Base-by-base conservation (phyloP, 495 filamentous ascomycete species). In the Cercophora sp. region DNA sequence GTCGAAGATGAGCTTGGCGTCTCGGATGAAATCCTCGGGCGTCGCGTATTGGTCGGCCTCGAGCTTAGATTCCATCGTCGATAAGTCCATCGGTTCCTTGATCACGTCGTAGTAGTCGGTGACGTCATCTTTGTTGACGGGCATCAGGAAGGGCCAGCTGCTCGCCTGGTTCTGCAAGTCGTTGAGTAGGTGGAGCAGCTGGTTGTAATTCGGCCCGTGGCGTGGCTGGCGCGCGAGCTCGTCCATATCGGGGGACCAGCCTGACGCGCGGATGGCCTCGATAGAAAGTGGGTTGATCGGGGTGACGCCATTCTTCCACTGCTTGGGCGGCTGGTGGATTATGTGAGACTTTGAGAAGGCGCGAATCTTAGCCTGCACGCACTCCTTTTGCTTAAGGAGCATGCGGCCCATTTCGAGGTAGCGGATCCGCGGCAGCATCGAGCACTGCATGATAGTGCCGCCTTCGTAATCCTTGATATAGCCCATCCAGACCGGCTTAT, bases 391-490 rank as follows among this genome's bases (percentile, higher is more conserved):
- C 70, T 97, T 97, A 34, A 95, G 77, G 2, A 98, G 79, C 93
- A 97, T 96, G 50, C 91, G 86, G n/a, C 87, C 85, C 63, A 82
- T 78, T 69, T 98, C 93, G 1, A 98, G 83, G 68, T 97, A 98
- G 47, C 94, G 88, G 48, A 96, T 91, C 54, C 83, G 85, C 2
- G 93, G 93, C 23, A 98, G 79, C 93, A 98, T 97, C 40, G 86
- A 87, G 68, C 93, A 98, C 70, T 98, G 93, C 93, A 98, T 98
- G 57, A 98, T 96, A 0, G 93, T 98, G 36, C 93, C 93, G 24
- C 93, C 93, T 72, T 98, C 93, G 69, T 98, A 98, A 69, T 98
- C 93, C 70, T 98, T 98, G 68, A 98, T 98, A 64, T 96, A 98
- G 24, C 93, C 93, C 94, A 97, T 98, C 93, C 93, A 98, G 15